Evolutionary conservation across 1,284 basidiomycete genomes (phyloP), one percentile per base, ranked within the genome.

Genomic region (Boletus austroedulis): DNA sequence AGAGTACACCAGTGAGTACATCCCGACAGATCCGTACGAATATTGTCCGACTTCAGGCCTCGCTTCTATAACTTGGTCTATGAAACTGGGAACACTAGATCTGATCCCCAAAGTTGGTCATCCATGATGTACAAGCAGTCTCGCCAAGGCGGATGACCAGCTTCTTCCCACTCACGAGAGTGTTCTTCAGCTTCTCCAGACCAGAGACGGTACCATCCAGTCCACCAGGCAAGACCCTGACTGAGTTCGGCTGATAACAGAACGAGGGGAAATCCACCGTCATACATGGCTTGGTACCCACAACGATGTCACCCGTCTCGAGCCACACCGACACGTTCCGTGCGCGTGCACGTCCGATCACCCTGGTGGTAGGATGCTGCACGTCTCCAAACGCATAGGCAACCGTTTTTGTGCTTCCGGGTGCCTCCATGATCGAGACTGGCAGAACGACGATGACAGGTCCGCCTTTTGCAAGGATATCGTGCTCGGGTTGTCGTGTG

Each of bases 401-500:
- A 19, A 69, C 53, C 21, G 40, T 57, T 55, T 61, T 69, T 4
- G 53, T 52, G 50, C 65, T 67, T 17, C 60, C 61, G 1, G 55
- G 19, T 2, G 32, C 41, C 41, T 65, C 50, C 28, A 60, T 62
- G 49, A 68, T 43, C 1, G 47, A 55, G 5, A 52, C 3, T 6
- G 7, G 15, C 1, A 54, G 10, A 12, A 59, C 52, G 23, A 63
- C 0, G 8, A 61, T 10, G 12, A 67, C 41, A 15, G 67, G 64
- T 6, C 69, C 68, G 9, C 59, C 62, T 47, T 67, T 57, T 7
- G 51, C 56, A 14, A 71, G 60, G 11, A 21, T 23, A 17, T 70
- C 62, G 12, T 67, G 70, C 32, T 64, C 66, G 9, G 61, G 53
- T 15, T 68, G 61, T 38, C 70, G 68, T 1, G 66, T 68, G 2